Evolutionary conservation across 2,329 filamentous ascomycete genomes (phyloP), one percentile per base, ranked within the genome.

Genomic region (Beauveria varroae): DNA sequence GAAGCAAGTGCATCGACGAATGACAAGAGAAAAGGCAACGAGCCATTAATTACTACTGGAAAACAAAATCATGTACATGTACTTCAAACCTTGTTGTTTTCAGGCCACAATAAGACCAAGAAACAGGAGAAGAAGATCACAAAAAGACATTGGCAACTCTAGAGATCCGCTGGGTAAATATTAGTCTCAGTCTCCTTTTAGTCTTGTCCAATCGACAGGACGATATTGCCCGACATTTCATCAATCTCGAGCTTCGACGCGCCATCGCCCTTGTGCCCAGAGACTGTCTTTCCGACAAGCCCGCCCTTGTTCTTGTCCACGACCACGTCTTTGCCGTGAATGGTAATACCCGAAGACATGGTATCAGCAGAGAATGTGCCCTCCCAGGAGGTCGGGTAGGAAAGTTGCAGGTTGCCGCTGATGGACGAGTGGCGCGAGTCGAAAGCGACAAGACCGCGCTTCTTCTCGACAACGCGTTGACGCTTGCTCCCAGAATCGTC

Each of bases 361-460:
- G 75, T 74, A 62, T 73, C 61, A 14, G 77, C 74, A 10, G 63
- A 63, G 40, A 83, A 68, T 22, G 65, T 64, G 16, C 82, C 82
- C 64, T 78, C 76, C 82, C 82, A 85, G 2, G 75, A 71, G 24
- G 66, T 67, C 0, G 82, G 81, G 64, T 82, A 83, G 18, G 56
- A 63, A 24, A 84, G 69, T 16, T 65, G 67, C 53, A 82, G 65
- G 37, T 67, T 54, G 7, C 79, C 81, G 59, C 78, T 80, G 10
- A 79, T 74, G 46, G 77, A 76, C 24, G 63, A 70, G 69, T 85
- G 81, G 7, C 66, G 64, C 3, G 76, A 74, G 41, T 69, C 65
- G 5, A 85, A 69, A 34, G 70, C 68, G 53, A 70, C 66, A 67
- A 79, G 62, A 28, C 67, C 64, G 16, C 68, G 64, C 24, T 57